Base-by-base conservation (phyloP, 169 alveolate genomes). In the Cystoisospora suis region DNA sequence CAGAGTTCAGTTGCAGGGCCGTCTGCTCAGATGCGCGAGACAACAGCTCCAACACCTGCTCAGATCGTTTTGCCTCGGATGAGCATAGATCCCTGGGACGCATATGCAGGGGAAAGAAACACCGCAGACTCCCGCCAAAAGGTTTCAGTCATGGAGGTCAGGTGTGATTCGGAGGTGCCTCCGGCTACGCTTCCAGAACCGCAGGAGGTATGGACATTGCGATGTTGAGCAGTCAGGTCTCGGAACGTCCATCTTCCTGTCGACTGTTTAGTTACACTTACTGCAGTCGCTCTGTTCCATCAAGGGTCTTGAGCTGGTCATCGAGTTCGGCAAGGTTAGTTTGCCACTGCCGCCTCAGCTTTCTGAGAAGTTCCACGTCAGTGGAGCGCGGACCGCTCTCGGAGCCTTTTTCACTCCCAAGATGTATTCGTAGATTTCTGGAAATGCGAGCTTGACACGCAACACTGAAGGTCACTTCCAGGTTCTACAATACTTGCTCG, bases 291-390 rank as follows among this genome's bases (percentile, higher is more conserved):
- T 27, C 77, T 7, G 36, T 65, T 3, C 7, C 77, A 7, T 65
- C 77, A 44, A n/a, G 5, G 77, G 45, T 32, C 34, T 65, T 65
- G 7, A 65, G 40, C 36, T 65, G 77, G 3, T 36, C 77, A n/a
- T 65, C 77, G 44, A 65, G 77, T 7, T 12, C n/a, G 38, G 7
- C 45, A 44, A 12, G 77, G 42, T 65, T 65, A 7, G 77, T n/a
- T 23, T 65, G 23, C 77, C 77, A 65, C 77, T 65, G 77, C 45
- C 77, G 36, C n/a, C 15, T 27, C 40, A 65, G 77, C n/a, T 65
- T 12, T n/a, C 40, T 6, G 38, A 65, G n/a, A 1, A 65, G 34
- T 32, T n/a, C 77, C 77, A n/a, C 42, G 42, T 65, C 77, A 27
- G 40, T 17, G 77, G 77, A 44, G 34, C 40, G 5, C n/a, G 34